Conservation (phyloP, 441 rosid species). For the Sinapis alba region DNA sequence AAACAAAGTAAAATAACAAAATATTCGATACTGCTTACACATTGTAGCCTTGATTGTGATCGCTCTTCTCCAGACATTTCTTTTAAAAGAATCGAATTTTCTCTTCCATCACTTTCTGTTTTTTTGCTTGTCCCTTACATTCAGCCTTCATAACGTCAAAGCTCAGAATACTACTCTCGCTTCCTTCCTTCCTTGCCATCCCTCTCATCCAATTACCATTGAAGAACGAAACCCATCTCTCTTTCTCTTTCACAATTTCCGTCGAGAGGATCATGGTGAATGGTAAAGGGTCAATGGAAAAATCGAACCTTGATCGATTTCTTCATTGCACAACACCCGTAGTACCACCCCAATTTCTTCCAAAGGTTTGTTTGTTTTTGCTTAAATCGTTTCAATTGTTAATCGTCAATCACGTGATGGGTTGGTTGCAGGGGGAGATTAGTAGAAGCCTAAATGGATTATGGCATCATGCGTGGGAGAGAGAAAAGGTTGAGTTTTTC, state of each 20-base stretch:
- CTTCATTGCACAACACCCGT: slow-evolving; percentile 75
- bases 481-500: slow-evolving; percentile 74
- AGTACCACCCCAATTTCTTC: slow-evolving; percentile 68
- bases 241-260: slow-evolving; percentile 22
- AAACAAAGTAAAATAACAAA: neutral
- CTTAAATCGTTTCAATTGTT: neutral
- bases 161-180: slow-evolving; percentile 25
- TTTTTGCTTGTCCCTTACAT: slow-evolving; percentile 19
- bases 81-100: slow-evolving; percentile 14
- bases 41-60: slow-evolving; percentile 24
- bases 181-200: too few relatives aligned
- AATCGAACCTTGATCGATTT: slow-evolving; percentile 81
- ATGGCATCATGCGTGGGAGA: slow-evolving; percentile 91
- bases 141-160: slow-evolving; percentile 28
- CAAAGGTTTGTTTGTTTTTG: slow-evolving; percentile 18
- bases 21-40: slow-evolving; percentile 21
- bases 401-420: neutral
- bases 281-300: slow-evolving; percentile 53
- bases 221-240: slow-evolving; percentile 6
- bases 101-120: neutral
- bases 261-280: slow-evolving; percentile 52
- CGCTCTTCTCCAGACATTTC: slow-evolving; percentile 19
- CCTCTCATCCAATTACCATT: too few relatives aligned
- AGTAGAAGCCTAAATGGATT: slow-evolving; percentile 60
- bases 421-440: slow-evolving; percentile 60